Conservation (phyloP, 768 basidiomycete species). For the Boletellus emodensis region DNA sequence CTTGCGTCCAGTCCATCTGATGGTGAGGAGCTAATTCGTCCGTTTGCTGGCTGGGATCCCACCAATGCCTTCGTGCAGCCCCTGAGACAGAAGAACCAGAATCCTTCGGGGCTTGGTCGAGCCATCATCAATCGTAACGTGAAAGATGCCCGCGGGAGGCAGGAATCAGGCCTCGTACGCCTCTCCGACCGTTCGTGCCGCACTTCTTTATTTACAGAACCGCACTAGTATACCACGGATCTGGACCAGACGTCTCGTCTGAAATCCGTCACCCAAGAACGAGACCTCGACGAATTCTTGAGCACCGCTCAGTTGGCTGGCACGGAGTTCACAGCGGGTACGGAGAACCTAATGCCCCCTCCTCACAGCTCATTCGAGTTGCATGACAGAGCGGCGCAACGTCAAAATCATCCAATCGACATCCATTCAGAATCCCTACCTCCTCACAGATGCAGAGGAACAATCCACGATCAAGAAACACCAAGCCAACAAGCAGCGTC, state of each 20-base stretch:
- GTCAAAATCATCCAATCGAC: conserved; percentile 68
- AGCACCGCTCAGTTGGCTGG: conserved; percentile 93
- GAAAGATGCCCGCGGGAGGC: conserved; percentile 32
- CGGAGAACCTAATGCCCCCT: conserved; percentile 14
- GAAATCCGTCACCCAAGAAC: conserved; percentile 92
- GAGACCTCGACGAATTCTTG: conserved; percentile 92
- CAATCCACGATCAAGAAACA: conserved; percentile 70
- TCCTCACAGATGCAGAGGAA: conserved; percentile 82
- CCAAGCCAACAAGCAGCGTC: conserved; percentile 60
- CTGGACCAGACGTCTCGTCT: conserved; percentile 63
- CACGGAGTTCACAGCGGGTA: conserved; percentile 94
- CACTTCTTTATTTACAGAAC: not conserved
- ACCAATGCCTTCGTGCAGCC: conserved; percentile 36
- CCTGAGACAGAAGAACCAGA: conserved; percentile 55
- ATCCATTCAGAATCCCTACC: conserved; percentile 73
- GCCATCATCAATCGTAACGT: conserved; percentile 92
- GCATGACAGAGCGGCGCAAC: conserved; percentile 62
- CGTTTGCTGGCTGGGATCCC: not conserved
- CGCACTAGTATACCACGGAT: conserved; percentile 64
- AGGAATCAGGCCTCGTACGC: conserved; percentile 59
- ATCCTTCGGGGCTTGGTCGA: conserved; percentile 83
- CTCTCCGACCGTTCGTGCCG: not conserved
- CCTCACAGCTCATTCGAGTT: conserved; percentile 4
- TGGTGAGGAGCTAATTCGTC: conserved; percentile 8
- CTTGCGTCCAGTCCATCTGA: not conserved